Percentiles rank a stretch among this genome's conserved stretches.
Evolutionary conservation across 192 early-diverging fungal species (phyloP).

Genomic region (Podila clonocystis): DNA sequence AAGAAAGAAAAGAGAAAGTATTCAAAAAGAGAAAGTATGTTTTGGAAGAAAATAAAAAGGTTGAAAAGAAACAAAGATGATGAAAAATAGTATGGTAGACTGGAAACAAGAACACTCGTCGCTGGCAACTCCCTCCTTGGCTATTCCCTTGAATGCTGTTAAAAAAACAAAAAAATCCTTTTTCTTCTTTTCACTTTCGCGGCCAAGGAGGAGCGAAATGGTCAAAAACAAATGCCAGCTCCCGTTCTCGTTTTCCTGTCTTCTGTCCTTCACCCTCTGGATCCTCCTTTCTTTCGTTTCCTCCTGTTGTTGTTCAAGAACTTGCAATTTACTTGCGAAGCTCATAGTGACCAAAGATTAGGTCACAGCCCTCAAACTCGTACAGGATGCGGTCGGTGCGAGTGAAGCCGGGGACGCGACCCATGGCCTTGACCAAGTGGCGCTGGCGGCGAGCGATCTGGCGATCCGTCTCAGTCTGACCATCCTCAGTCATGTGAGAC

Average conservation of each 20-base stretch:
- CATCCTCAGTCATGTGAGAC: constrained; percentile 55
- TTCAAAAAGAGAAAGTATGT: not conserved
- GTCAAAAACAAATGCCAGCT: no score
- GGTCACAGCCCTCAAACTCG: constrained; percentile 84
- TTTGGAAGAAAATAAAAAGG: constrained; percentile 4
- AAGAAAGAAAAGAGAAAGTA: constrained; percentile 6
- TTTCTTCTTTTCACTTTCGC: constrained; percentile 13
- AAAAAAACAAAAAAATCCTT: no score
- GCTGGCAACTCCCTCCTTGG: not conserved
- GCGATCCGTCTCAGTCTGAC: constrained; percentile 43
- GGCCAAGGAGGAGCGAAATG: not conserved
- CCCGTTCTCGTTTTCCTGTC: not conserved
- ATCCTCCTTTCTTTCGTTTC: not conserved
- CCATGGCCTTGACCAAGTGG: constrained; percentile 56
- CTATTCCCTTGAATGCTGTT: constrained; percentile 22
- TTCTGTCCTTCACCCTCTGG: constrained; percentile 5
- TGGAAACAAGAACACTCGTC: no score
- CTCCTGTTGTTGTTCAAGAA: not conserved
- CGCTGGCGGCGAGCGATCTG: constrained; percentile 50
- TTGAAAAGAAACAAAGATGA: not conserved
- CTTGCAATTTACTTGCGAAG: not conserved
- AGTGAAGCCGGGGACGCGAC: constrained; percentile 68
- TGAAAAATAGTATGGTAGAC: no score
- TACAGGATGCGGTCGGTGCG: constrained; percentile 78
- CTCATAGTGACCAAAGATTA: constrained; percentile 78